A percentile compares a stretch with the other conserved stretches of the same genome.
Conservation (phyloP, 2,329 filamentous ascomycete species). For the Colletotrichum abscissum region DNA sequence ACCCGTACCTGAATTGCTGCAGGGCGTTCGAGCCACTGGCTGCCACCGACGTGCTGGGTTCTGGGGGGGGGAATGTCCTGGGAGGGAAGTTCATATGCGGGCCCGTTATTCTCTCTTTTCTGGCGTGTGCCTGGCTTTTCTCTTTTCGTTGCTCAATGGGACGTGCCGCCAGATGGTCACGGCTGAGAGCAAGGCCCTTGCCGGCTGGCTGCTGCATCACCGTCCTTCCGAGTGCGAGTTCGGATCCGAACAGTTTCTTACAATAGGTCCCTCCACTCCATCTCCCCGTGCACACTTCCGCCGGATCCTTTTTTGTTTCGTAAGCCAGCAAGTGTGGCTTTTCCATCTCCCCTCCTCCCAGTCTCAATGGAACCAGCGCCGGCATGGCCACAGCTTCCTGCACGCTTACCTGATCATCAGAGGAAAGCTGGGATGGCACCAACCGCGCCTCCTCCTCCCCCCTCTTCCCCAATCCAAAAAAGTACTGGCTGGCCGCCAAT, state of each 20-base stretch:
- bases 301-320: background rate
- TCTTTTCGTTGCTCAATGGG: background rate
- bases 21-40: background rate
- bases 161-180: background rate
- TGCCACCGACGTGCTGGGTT: background rate
- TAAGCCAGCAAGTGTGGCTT: constrained; percentile 1
- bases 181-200: background rate
- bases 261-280: too few species aligned
- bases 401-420: background rate
- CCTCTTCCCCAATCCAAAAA: background rate
- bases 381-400: background rate
- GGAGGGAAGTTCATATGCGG: background rate
- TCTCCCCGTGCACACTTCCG: background rate
- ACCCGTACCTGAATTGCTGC: constrained; percentile 21
- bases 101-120: background rate
- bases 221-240: background rate
- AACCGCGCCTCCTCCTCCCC: background rate
- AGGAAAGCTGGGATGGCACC: background rate
- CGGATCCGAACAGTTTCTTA: background rate
- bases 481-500: background rate
- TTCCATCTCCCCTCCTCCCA: background rate
- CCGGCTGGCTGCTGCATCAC: background rate
- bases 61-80: background rate
- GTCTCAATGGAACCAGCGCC: too few species aligned
- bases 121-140: background rate